Evolutionary conservation across 495 filamentous ascomycete genomes (phyloP), one percentile per base, ranked within the genome.

Genomic region (Aspergillus conjunctus): DNA sequence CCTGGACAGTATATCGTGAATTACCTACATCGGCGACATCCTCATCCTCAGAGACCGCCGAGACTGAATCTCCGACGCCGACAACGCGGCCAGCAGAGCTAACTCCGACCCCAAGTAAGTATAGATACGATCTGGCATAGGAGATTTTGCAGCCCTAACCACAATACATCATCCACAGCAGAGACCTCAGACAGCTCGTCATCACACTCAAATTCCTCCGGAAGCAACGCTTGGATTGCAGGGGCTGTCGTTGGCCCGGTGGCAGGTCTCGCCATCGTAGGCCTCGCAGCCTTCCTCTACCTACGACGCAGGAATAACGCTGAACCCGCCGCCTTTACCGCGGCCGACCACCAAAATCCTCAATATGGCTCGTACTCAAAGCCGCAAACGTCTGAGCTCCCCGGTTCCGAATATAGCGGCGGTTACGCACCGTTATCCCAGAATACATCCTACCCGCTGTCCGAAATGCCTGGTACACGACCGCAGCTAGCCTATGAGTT

Each of bases 1-100:
- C 49, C 12, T 52, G 49, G 49, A 32, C 49, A 11, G 26, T 52
- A 7, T 52, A 52, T 18, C 49, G 49, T 52, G 22, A 52, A 32
- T 26, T 26, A 8, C 49, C 49, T 4, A 52, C 21, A 15, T 3
- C 49, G 12, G n/a, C 22, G 26, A 52, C n/a, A n/a, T n/a, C n/a
- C n/a, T n/a, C 49, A 31, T 32, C 49, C 8, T 52, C 49, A 37
- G 34, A 37, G 34, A 37, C 3, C 34, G 9, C 34, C 26, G 11
- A 11, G 12, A 52, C 22, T 46, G 18, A n/a, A 7, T 14, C 43
- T 46, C 18, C 43, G 22, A 52, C 20, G 20, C 31, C 49, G 1
- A 52, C 49, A n/a, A n/a, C n/a, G n/a, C n/a, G n/a, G n/a, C n/a
- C n/a, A n/a, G n/a, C n/a, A n/a, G n/a, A n/a, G n/a, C n/a, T n/a